Evolutionary conservation across 2,329 filamentous ascomycete species (phyloP), one percentile per base, ranked within the genome.

Genomic region (Eutypa lata): DNA sequence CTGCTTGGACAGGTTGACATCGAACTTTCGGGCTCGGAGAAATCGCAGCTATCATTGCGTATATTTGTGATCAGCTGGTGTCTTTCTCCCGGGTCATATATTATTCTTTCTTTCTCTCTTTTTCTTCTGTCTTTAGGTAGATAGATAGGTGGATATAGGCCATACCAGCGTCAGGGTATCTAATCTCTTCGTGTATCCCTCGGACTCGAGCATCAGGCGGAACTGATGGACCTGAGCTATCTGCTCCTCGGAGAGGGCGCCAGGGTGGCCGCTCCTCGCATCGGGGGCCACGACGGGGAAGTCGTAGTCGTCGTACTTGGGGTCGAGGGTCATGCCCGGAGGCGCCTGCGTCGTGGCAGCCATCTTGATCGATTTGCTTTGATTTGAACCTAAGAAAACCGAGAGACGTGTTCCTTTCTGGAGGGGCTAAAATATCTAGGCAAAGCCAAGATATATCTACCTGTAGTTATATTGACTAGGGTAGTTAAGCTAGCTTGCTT

Each of bases 241-340:
- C 78, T 97, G 91, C 72, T 89, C 83, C 53, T 84, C 79, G 51
- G 88, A 94, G 65, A 95, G 88, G 73, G 95, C 84, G 69, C 94
- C 94, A 57, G 93, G 87, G 73, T 97, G 91, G 60, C 94, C 94
- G 64, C 79, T 77, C 68, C 87, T 83, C 46, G 81, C 71, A 62
- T 84, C 83, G 51, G 89, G 83, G 46, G 90, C 84, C 57, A 83
- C 87, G 59, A 87, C 90, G 58, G 94, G 94, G 78, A 84, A 97
- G 74, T 97, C 92, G 75, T 94, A 97, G 78, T 95, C 73, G 77
- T 97, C 94, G 80, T 97, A 96, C 77, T 96, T 97, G 71, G 90
- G 81, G 74, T 96, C 87, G 65, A 91, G 70, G 71, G 83, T 76
- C 75, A 84, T 77, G 66, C 42, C 42, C 42, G 68, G 71, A 66